Evolutionary conservation across 352 stramenopile species (phyloP).

Genomic region (Phytophthora quininea): DNA sequence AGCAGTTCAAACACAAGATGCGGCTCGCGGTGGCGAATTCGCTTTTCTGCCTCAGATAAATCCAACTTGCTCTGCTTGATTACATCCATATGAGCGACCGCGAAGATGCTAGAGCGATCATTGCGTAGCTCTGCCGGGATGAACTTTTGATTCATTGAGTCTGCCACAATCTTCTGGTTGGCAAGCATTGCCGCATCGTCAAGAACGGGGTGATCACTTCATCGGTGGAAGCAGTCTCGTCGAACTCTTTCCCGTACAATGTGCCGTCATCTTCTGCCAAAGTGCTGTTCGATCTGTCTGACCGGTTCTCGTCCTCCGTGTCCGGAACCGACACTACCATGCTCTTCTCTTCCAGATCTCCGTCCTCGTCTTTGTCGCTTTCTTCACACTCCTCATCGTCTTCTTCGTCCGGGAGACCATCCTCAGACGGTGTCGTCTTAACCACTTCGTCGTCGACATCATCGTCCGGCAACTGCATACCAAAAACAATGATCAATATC

Average conservation of each 20-base stretch:
- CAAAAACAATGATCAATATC: background rate
- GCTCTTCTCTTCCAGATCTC: constrained; percentile 55
- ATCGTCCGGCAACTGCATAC: constrained; percentile 55
- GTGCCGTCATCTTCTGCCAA: constrained; percentile 84
- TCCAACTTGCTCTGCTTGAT: constrained; percentile 86
- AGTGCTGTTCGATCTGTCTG: constrained; percentile 66
- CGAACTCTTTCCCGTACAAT: constrained; percentile 83
- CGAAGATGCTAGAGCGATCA: constrained; percentile 61
- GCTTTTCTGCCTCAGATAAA: constrained; percentile 79
- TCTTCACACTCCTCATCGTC: constrained; percentile 48
- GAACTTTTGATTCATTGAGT: constrained; percentile 88
- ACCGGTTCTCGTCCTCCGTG: constrained; percentile 43
- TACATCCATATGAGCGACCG: constrained; percentile 78
- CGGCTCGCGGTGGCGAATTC: constrained; percentile 82
- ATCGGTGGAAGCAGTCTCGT: constrained; percentile 55
- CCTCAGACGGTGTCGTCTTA: constrained; percentile 26
- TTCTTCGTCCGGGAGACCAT: constrained; percentile 36
- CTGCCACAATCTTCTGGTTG: constrained; percentile 77
- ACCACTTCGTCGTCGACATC: constrained; percentile 25
- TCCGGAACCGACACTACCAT: constrained; percentile 16
- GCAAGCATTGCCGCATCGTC: constrained; percentile 58
- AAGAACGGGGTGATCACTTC: constrained; percentile 61
- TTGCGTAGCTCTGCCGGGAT: constrained; percentile 68
- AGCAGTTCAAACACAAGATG: constrained; percentile 85
- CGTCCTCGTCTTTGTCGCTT: constrained; percentile 40